Base-by-base conservation (phyloP, 2,329 filamentous ascomycete genomes). In the Apiospora kogelbergensis region DNA sequence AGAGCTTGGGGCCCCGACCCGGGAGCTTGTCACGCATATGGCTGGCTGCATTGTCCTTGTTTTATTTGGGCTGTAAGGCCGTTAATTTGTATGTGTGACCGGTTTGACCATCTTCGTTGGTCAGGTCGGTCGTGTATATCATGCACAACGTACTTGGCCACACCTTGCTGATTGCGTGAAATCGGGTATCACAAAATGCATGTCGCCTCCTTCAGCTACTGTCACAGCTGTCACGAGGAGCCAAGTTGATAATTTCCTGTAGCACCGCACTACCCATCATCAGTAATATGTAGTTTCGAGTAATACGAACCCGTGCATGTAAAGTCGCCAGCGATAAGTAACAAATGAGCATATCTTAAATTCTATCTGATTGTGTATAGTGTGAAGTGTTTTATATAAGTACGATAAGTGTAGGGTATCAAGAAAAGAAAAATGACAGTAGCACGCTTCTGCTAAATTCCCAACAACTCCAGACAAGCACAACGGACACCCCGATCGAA, bases 401-500 rank as follows among this genome's bases (percentile, higher is more conserved):
- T 37, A 60, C 20, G 17, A 60, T 37, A n/a, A 60, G 53, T 60
- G 37, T 60, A 60, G 53, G 53, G 53, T 60, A 60, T 60, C 53
- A 60, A 60, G 53, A 60, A 60, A 60, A 60, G 53, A 60, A 60
- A 60, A 60, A 33, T 37, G 53, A n/a, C 17, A n/a, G 53, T 60
- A 60, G 53, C 53, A 60, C 53, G 53, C 53, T 60, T n/a, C 53
- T 37, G 53, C 53, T 60, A 60, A 57, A 53, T 37, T 37, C 17
- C 30, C 53, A 60, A n/a, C 53, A 60, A 60, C 53, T 60, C 53
- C 53, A 37, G 30, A 33, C 30, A 60, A 60, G 53, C 53, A 37
- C 53, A 22, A 13, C 15, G 17, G 53, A 22, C 9, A 20, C 30
- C 53, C 30, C 53, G 26, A 30, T 30, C 53, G 20, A 37, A 1